These are phyloP conservation scores for Entophlyctis helioformis DNA, from an alignment of 192 early-diverging fungal species.

Conservation along the genomic window DNA sequence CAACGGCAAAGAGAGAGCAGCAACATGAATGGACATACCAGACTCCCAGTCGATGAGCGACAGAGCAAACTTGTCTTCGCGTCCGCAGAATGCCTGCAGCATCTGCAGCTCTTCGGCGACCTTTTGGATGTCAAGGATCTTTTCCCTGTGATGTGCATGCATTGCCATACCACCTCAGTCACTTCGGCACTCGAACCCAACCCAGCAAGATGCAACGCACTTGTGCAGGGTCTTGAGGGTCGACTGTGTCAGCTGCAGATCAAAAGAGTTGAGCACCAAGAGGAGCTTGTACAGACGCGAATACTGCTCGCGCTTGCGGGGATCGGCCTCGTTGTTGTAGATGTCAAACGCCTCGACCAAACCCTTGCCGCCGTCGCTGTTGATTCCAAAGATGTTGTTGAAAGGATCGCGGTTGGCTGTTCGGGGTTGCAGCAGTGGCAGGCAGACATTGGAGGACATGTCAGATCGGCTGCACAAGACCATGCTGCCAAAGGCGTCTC, in stretches of 20 bases:
- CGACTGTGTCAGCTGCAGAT: slow-evolving; percentile 32
- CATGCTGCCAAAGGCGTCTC: not conserved
- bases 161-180: no score
- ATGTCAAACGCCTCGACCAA: slow-evolving; percentile 40
- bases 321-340: slow-evolving; percentile 26
- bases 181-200: not conserved
- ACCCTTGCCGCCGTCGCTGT: slow-evolving; percentile 8
- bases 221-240: slow-evolving; percentile 28
- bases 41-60: slow-evolving; percentile 45
- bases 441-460: not conserved
- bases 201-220: slow-evolving; percentile 5
- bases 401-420: slow-evolving; percentile 35
- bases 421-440: not conserved
- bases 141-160: slow-evolving; percentile 13
- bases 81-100: slow-evolving; percentile 34
- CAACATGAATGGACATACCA: slow-evolving; percentile 3
- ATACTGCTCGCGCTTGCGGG: slow-evolving; percentile 30
- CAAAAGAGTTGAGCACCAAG: slow-evolving; percentile 36
- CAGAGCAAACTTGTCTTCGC: slow-evolving; percentile 22
- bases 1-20: not conserved
- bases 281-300: slow-evolving; percentile 41
- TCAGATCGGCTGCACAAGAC: not conserved
- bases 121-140: slow-evolving; percentile 28
- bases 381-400: slow-evolving; percentile 34
- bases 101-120: slow-evolving; percentile 38